Evolutionary conservation across 192 early-diverging fungal species (phyloP).

Genomic region (Dimargaris xerosporica): DNA sequence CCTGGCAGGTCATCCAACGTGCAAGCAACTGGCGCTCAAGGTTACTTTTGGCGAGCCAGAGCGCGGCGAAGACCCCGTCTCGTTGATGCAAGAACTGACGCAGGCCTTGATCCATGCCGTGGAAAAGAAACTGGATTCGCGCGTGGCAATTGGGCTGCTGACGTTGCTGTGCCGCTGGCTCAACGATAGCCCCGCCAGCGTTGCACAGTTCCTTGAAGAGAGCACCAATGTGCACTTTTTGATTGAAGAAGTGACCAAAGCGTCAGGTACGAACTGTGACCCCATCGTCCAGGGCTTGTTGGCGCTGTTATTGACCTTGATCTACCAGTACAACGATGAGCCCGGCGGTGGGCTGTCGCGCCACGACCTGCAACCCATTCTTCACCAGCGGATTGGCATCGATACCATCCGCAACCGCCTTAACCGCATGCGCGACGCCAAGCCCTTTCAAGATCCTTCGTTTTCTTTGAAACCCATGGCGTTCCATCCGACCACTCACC

Average conservation of each 20-base stretch:
- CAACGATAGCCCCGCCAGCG: conserved; percentile 59
- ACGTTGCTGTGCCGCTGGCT: conserved; percentile 77
- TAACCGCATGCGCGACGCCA: conserved; percentile 69
- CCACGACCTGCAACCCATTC: conserved; percentile 57
- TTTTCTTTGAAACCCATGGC: conserved; percentile 47
- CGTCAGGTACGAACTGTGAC: conserved; percentile 51
- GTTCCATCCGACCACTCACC: conserved; percentile 38
- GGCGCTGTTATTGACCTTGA: conserved; percentile 70
- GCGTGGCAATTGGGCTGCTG: conserved; percentile 62
- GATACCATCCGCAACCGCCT: conserved; percentile 77
- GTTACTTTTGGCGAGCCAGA: conserved; percentile 61
- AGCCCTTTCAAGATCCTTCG: conserved; percentile 58
- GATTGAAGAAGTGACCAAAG: conserved; percentile 78
- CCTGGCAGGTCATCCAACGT: conserved; percentile 49
- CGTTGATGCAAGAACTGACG: conserved; percentile 78
- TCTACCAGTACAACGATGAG: conserved; percentile 82
- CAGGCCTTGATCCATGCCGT: conserved; percentile 53
- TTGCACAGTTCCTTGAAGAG: conserved; percentile 75
- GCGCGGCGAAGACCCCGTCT: conserved; percentile 60
- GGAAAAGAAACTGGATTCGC: conserved; percentile 44
- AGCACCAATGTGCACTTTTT: conserved; percentile 80
- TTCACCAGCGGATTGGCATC: conserved; percentile 68
- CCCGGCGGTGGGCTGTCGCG: conserved; percentile 54
- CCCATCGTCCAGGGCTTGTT: conserved; percentile 79
- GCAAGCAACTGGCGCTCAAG: conserved; percentile 62